Evolutionary conservation across 2,329 filamentous ascomycete species (phyloP).

Genomic region (Pestalotiopsis sp.): DNA sequence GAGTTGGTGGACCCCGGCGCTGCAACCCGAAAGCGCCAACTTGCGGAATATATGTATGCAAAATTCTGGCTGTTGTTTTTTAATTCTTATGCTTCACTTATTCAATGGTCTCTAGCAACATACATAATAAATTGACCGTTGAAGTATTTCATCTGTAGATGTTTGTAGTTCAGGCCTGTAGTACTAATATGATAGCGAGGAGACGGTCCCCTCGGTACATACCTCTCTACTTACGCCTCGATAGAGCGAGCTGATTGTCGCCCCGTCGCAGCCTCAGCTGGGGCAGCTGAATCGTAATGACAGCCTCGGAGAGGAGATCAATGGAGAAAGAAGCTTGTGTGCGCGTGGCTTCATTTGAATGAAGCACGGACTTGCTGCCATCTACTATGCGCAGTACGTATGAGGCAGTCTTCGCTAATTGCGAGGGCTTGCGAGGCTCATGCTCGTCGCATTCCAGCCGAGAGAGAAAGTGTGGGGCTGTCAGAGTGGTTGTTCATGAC

Average conservation of each 20-base stretch:
- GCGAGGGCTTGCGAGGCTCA: not conserved
- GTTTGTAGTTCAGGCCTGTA: no score
- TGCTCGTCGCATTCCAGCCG: not conserved
- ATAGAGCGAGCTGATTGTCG: not conserved
- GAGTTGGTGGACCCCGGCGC: not conserved
- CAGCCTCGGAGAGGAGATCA: not conserved
- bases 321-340: not conserved
- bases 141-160: no score
- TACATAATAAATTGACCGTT: no score
- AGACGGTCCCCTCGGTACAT: no score
- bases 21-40: not conserved
- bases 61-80: not conserved
- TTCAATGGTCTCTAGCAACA: no score
- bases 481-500: not conserved
- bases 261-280: constrained; percentile 3
- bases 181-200: no score
- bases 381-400: not conserved
- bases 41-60: not conserved
- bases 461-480: not conserved
- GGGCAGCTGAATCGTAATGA: not conserved
- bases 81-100: no score
- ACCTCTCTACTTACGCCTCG: no score
- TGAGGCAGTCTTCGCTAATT: not conserved
- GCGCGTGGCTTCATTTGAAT: not conserved
- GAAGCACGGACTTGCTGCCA: not conserved